Evolutionary conservation across 2,329 filamentous ascomycete genomes (phyloP).

Genomic region (Fusarium sp.): DNA sequence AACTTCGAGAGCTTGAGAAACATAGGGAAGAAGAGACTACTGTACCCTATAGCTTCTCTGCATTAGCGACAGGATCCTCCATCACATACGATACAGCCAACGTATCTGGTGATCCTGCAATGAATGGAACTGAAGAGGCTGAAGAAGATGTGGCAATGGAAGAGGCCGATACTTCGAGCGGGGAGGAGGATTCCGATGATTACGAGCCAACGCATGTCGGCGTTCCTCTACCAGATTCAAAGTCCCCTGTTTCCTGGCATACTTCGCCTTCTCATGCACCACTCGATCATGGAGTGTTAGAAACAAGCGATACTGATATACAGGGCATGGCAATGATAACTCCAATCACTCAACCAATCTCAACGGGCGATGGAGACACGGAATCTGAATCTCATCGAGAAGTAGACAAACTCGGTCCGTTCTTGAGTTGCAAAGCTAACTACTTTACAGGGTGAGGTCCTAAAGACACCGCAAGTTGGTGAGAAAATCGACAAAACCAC

Average conservation of each 20-base stretch:
- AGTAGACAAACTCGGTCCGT: conserved; percentile 54
- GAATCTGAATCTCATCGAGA: conserved; percentile 52
- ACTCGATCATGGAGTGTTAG: conserved; percentile 35
- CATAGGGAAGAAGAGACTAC: neutral
- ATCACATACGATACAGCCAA: neutral
- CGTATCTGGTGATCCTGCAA: neutral
- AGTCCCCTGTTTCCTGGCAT: conserved; percentile 8
- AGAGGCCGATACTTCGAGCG: conserved; percentile 33
- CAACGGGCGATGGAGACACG: conserved; percentile 43
- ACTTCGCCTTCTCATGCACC: conserved; percentile 22
- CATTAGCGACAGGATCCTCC: neutral
- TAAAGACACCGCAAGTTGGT: conserved; percentile 3
- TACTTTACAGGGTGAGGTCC: conserved; percentile 31
- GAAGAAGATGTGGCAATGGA: conserved; percentile 44
- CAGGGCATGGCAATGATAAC: conserved; percentile 39
- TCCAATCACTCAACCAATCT: conserved; percentile 48
- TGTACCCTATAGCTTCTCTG: neutral
- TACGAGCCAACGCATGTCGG: conserved; percentile 67
- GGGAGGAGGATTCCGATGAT: conserved; percentile 57
- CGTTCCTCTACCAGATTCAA: conserved; percentile 24
- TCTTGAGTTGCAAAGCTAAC: conserved; percentile 33
- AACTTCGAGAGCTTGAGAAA: neutral
- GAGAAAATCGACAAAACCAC: conserved; percentile 26
- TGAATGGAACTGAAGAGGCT: conserved; percentile 9
- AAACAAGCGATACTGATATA: conserved; percentile 46